Percentiles rank a stretch among this genome's conserved stretches.
Conservation (phyloP, 306 rosid genomes). For the Benincasa hispida region DNA sequence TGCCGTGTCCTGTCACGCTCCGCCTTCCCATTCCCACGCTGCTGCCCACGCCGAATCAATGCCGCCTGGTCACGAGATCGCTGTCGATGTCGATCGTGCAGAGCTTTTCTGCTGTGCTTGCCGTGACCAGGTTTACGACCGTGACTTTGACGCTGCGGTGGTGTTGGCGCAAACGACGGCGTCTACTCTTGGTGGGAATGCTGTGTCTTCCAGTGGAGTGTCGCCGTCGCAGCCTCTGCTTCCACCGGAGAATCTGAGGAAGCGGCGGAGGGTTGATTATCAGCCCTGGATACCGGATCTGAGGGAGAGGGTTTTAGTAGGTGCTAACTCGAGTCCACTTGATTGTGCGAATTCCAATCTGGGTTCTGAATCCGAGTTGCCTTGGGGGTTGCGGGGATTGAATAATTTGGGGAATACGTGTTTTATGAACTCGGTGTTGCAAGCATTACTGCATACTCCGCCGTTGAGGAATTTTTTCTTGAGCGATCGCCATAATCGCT, state of each 20-base stretch:
- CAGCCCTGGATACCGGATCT: slow-evolving; percentile 67
- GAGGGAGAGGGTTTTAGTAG: slow-evolving; percentile 42
- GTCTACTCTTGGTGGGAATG: slow-evolving; percentile 31
- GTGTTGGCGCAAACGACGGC: slow-evolving; percentile 64
- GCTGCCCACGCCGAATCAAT: slow-evolving; percentile 51
- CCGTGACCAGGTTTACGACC: slow-evolving; percentile 79
- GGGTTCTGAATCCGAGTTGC: slow-evolving; percentile 29
- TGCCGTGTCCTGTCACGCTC: slow-evolving; percentile 52
- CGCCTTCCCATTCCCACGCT: slow-evolving; percentile 41
- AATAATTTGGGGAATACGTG: slow-evolving; percentile 88
- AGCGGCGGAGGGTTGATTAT: slow-evolving; percentile 72
- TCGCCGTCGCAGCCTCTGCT: slow-evolving; percentile 10
- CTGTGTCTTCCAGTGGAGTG: slow-evolving; percentile 6
- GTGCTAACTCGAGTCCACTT: slow-evolving; percentile 33
- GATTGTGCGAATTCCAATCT: slow-evolving; percentile 7
- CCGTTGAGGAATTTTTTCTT: slow-evolving; percentile 81
- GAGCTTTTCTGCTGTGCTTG: slow-evolving; percentile 92
- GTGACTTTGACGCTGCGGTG: slow-evolving; percentile 79
- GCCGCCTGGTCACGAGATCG: slow-evolving; percentile 81
- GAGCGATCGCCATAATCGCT: slow-evolving; percentile 76
- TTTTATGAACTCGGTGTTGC: slow-evolving; percentile 89
- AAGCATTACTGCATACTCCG: slow-evolving; percentile 87
- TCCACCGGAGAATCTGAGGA: slow-evolving; percentile 70
- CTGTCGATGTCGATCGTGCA: slow-evolving; percentile 85
- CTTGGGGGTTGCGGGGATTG: slow-evolving; percentile 75